phyloP scores from a whole-genome alignment of 768 basidiomycete genomes.

The Pisolithus tinctorius region DNA sequence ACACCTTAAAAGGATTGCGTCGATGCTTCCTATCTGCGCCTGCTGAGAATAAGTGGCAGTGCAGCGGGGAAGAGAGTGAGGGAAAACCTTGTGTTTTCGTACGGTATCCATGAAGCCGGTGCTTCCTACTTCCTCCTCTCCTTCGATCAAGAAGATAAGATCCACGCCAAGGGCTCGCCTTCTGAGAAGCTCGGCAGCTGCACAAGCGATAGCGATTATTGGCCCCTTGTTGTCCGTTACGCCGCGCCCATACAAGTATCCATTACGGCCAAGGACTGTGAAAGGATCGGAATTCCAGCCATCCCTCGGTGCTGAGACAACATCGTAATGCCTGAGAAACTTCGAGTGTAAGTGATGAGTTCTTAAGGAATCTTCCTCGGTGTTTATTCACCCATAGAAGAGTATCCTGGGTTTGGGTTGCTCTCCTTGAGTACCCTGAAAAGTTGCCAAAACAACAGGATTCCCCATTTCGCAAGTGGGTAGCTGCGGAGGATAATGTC shows the following conservation, averaged over 20 bases:
- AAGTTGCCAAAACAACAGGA: constrained; percentile 87
- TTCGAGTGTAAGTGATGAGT: neutral
- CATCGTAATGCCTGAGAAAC: constrained; percentile 82
- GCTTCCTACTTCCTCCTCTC: constrained; percentile 96
- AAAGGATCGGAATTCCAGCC: constrained; percentile 88
- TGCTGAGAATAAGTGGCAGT: constrained; percentile 22
- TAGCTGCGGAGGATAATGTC: constrained; percentile 39
- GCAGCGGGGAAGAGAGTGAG: neutral
- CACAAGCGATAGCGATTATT: constrained; percentile 84
- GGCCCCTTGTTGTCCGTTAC: constrained; percentile 96
- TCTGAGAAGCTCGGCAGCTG: constrained; percentile 74
- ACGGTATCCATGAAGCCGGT: constrained; percentile 79
- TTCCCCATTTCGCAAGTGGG: constrained; percentile 71
- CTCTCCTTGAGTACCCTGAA: constrained; percentile 60
- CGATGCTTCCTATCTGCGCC: constrained; percentile 79
- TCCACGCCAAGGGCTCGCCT: constrained; percentile 75
- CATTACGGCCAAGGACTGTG: constrained; percentile 72
- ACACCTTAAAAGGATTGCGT: constrained; percentile 84
- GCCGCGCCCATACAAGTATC: constrained; percentile 86
- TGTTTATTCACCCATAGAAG: constrained; percentile 69
- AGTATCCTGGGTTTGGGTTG: constrained; percentile 64
- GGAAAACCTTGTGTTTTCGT: constrained; percentile 57
- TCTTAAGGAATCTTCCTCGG: neutral
- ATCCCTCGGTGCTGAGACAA: constrained; percentile 71
- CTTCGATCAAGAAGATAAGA: constrained; percentile 87